These are phyloP conservation scores for Geosmithia putterillii DNA, from an alignment of 2,329 filamentous ascomycete species.

Conservation along the genomic window DNA sequence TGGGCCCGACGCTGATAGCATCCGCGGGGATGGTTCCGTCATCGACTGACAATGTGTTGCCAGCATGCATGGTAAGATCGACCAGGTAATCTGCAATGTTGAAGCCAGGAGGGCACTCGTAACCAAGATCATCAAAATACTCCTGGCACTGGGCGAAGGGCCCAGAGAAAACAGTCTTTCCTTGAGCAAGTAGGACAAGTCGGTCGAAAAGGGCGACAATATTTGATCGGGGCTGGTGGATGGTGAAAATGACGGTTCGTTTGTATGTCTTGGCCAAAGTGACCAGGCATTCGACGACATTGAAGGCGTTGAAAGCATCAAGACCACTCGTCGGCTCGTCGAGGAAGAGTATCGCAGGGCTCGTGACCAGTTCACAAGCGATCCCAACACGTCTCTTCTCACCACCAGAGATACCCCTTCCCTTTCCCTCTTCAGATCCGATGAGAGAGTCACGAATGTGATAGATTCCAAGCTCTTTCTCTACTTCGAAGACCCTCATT, in stretches of 20 bases:
- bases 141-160: constrained; percentile 78
- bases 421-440: constrained; percentile 87
- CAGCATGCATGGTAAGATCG: constrained; percentile 93
- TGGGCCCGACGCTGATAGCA: constrained; percentile 60
- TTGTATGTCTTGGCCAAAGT: constrained; percentile 94
- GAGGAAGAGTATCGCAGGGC: constrained; percentile 90
- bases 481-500: constrained; percentile 82
- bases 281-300: constrained; percentile 91
- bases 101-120: constrained; percentile 88
- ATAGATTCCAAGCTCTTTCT: constrained; percentile 88
- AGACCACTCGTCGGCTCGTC: constrained; percentile 95
- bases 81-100: constrained; percentile 98
- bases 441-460: constrained; percentile 92
- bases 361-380: constrained; percentile 94
- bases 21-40: constrained; percentile 42
- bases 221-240: constrained; percentile 94
- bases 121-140: constrained; percentile 88
- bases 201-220: constrained; percentile 96
- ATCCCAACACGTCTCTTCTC: constrained; percentile 95
- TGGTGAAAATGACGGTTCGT: constrained; percentile 94
- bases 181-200: constrained; percentile 79
- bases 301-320: constrained; percentile 95
- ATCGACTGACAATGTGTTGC: constrained; percentile 42
- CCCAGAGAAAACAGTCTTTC: constrained; percentile 85
- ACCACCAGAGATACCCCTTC: constrained; percentile 90